Percentiles rank a stretch among this genome's conserved stretches.
phyloP scores from a whole-genome alignment of 2,329 filamentous ascomycete genomes.

The Tolypocladium ovalisporum region DNA sequence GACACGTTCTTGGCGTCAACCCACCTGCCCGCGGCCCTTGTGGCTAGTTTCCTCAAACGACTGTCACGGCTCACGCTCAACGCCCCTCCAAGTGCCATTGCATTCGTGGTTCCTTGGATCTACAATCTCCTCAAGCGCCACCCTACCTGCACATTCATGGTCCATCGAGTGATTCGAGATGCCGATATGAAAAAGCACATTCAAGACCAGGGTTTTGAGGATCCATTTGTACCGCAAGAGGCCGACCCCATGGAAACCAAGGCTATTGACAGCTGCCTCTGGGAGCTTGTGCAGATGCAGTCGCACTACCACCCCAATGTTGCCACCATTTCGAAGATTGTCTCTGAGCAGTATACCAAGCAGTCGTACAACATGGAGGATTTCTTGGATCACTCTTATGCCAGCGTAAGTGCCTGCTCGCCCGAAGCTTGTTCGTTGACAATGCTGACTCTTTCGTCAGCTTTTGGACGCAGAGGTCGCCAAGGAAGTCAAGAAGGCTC shows the following conservation, averaged over 20 bases:
- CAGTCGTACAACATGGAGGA: constrained; percentile 91
- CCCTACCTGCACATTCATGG: constrained; percentile 88
- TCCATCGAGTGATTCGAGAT: constrained; percentile 64
- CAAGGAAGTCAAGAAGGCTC: constrained; percentile 74
- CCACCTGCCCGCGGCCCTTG: constrained; percentile 80
- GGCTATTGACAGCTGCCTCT: constrained; percentile 86
- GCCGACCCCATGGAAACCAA: constrained; percentile 72
- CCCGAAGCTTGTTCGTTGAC: background rate
- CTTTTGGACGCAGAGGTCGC: constrained; percentile 75
- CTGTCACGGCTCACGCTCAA: constrained; percentile 74
- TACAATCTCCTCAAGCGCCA: constrained; percentile 92
- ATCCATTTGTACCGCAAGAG: constrained; percentile 70
- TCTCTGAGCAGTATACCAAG: constrained; percentile 96
- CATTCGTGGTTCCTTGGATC: constrained; percentile 81
- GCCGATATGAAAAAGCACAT: constrained; percentile 46
- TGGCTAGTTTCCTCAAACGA: constrained; percentile 96
- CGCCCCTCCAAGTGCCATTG: constrained; percentile 80
- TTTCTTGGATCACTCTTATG: constrained; percentile 91
- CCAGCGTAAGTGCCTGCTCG: constrained; percentile 44
- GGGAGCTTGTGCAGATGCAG: constrained; percentile 88
- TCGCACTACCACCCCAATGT: constrained; percentile 96
- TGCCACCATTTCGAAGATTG: constrained; percentile 83
- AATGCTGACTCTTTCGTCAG: constrained; percentile 24
- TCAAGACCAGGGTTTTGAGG: constrained; percentile 48
- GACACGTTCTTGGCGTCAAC: constrained; percentile 85